phyloP scores from a whole-genome alignment of 495 filamentous ascomycete species.

The Daldinia concentrica region DNA sequence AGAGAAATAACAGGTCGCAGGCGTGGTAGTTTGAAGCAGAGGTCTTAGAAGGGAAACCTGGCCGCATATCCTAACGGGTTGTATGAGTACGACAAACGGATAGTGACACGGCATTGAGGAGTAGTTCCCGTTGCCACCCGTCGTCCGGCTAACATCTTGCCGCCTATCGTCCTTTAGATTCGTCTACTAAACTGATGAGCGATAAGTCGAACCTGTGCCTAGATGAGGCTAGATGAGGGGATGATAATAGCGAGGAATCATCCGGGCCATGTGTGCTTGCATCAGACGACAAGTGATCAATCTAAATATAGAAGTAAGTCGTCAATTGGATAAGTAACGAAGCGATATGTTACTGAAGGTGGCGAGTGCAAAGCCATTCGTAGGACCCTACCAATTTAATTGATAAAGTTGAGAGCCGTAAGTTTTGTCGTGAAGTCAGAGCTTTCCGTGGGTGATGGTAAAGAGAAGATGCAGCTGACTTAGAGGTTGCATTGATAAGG shows the following conservation, averaged over 20 bases:
- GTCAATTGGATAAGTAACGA: not conserved
- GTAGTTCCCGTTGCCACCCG: slow-evolving; percentile 28
- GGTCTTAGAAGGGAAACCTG: slow-evolving; percentile 1
- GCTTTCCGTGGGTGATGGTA: no score
- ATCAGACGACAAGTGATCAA: not conserved
- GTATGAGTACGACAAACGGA: slow-evolving; percentile 23
- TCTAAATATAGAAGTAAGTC: not conserved
- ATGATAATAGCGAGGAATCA: not conserved
- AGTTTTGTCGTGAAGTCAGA: no score
- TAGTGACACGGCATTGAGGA: slow-evolving; percentile 25
- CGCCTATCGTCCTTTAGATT: slow-evolving; percentile 4
- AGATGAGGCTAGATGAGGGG: slow-evolving; percentile 20
- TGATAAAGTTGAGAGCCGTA: not conserved
- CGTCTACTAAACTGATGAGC: not conserved
- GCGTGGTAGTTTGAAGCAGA: not conserved
- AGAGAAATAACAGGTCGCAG: slow-evolving; percentile 5
- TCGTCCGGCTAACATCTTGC: slow-evolving; percentile 15
- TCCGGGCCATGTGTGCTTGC: not conserved
- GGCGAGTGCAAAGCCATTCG: not conserved
- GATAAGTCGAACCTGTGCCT: slow-evolving; percentile 15
- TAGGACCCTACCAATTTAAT: not conserved
- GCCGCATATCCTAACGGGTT: slow-evolving; percentile 2
- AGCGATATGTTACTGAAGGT: not conserved
- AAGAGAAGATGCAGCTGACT: not conserved
- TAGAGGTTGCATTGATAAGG: not conserved